Base-by-base conservation (phyloP, 768 basidiomycete genomes). In the Clitopilus hobsonii region DNA sequence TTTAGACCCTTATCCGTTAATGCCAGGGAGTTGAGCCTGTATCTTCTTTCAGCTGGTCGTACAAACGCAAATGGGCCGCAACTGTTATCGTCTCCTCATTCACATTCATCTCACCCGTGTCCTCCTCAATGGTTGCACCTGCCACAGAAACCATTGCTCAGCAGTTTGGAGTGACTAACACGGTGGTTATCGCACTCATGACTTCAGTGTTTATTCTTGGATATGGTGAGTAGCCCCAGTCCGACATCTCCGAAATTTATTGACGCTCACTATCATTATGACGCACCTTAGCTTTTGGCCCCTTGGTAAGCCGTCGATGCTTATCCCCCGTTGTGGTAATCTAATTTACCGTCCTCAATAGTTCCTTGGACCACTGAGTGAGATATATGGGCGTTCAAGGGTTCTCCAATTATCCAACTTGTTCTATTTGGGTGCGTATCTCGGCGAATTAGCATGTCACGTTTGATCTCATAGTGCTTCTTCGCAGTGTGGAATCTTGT, bases 111-210 rank as follows among this genome's bases (percentile, higher is more conserved):
- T 75, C 74, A 6, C 85, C 88, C 0, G 73, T 90, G 0, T 83
- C 88, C 0, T 91, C 89, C 3, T 81, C 87, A 3, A 89, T 89
- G 83, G 71, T 89, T 1, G 84, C 89, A 0, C 88, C 88, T 0
- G 88, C 88, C 0, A 70, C 75, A 0, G 56, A 59, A 3, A 75
- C 82, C 52, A 60, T 91, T 0, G 83, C 74, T 13, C 55, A 64
- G 2, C 66, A 81, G 18, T 84, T 91, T 57, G 74, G 79, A 1
- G 76, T 89, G 24, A 82, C 76, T 7, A 82, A 64, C 61, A 56
- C 60, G 1, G 77, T 72, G 0, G 52, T 82, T 3, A 68, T 81
- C 18, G 81, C 80, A 1, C 77, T 91, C 69, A 79, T 77, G 24
- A 82, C 80, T 0, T 86, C 85, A 0, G 78, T 78, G 0, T 78